phyloP scores from a whole-genome alignment of 1,139 yeast species.

The Protomyces pachydermus region DNA sequence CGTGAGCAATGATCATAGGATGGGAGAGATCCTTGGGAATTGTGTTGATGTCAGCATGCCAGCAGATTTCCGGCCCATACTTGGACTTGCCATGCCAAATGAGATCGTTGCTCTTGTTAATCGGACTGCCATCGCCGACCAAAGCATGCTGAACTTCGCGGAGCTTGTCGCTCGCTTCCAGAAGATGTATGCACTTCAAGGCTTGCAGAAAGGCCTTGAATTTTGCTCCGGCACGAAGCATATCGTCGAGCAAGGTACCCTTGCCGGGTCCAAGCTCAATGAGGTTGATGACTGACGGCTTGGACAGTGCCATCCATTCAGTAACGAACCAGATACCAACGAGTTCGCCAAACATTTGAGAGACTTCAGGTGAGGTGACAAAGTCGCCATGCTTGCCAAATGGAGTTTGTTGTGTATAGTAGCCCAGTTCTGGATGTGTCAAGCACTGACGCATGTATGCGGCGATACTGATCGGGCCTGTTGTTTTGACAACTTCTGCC shows the following conservation, averaged over 20 bases:
- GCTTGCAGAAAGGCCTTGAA: constrained; percentile 37
- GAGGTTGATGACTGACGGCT: constrained; percentile 50
- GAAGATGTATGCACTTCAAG: constrained; percentile 48
- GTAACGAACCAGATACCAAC: constrained; percentile 63
- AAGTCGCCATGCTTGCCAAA: constrained; percentile 69
- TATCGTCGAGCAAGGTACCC: constrained; percentile 73
- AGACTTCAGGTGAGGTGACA: constrained; percentile 79
- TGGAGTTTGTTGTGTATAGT: constrained; percentile 74
- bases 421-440: constrained; percentile 72
- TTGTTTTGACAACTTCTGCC: constrained; percentile 43
- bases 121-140: constrained; percentile 42
- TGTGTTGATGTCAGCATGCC: constrained; percentile 70
- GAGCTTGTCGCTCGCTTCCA: constrained; percentile 70
- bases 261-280: constrained; percentile 86
- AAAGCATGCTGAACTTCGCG: constrained; percentile 54
- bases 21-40: constrained; percentile 42
- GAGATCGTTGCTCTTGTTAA: constrained; percentile 41
- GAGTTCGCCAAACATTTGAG: constrained; percentile 83
- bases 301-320: constrained; percentile 57
- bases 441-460: constrained; percentile 78
- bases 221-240: constrained; percentile 43
- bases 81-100: constrained; percentile 43
- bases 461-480: constrained; percentile 72
- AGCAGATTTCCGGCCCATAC: constrained; percentile 54
- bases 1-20: constrained; percentile 73